Evolutionary conservation across 2,329 filamentous ascomycete genomes (phyloP).

Genomic region (Incumbomyces lentus): DNA sequence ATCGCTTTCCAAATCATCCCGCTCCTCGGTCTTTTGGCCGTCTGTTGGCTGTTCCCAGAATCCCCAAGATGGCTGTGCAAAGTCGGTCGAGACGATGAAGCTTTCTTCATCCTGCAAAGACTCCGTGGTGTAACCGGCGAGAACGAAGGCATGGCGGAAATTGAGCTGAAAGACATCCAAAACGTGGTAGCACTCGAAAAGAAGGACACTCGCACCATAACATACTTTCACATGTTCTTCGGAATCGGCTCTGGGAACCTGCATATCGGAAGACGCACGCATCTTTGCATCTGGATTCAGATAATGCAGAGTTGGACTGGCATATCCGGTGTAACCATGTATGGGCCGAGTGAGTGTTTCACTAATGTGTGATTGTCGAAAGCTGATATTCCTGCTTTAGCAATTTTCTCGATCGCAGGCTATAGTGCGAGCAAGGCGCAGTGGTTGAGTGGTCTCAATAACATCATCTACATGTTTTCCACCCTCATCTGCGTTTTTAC

Average conservation of each 20-base stretch:
- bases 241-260: conserved; percentile 55
- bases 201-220: conserved; percentile 38
- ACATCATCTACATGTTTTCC: conserved; percentile 46
- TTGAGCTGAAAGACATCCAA: conserved; percentile 59
- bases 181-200: conserved; percentile 54
- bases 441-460: conserved; percentile 52
- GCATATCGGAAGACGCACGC: conserved; percentile 57
- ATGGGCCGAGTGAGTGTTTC: too few species aligned
- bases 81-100: conserved; percentile 56
- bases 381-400: conserved; percentile 43
- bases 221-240: conserved; percentile 57
- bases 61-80: conserved; percentile 59
- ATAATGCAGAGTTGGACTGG: conserved; percentile 62
- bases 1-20: conserved; percentile 61
- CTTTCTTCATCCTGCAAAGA: conserved; percentile 52
- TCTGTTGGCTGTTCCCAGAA: conserved; percentile 60
- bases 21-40: conserved; percentile 45
- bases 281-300: conserved; percentile 61
- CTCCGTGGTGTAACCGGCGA: conserved; percentile 50
- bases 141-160: conserved; percentile 45
- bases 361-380: conserved; percentile 39
- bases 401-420: conserved; percentile 58
- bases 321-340: conserved; percentile 40
- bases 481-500: conserved; percentile 62
- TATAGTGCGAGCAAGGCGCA: conserved; percentile 23